Evolutionary conservation across 2,329 filamentous ascomycete genomes (phyloP).

Genomic region (Thelonectria discophora): DNA sequence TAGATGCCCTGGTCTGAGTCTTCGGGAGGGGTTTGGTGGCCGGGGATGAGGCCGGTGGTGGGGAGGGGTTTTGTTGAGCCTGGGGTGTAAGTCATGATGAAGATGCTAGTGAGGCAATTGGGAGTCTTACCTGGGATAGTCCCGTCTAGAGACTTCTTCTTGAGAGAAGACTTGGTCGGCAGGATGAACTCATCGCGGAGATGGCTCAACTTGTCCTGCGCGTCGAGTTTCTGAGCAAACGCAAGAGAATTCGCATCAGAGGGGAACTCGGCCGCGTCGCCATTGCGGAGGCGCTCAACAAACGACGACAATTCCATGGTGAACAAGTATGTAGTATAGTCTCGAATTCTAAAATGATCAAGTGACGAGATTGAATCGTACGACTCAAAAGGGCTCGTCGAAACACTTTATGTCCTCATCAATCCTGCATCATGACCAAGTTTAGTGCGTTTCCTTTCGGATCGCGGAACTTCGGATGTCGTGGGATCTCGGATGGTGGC

Average conservation of each 20-base stretch:
- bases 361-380: constrained; percentile 36
- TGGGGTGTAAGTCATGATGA: constrained; percentile 4
- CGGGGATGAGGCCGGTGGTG: constrained; percentile 38
- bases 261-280: constrained; percentile 56
- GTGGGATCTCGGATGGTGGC: neutral
- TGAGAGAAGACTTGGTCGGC: constrained; percentile 76
- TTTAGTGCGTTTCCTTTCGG: neutral
- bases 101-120: neutral
- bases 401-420: constrained; percentile 43
- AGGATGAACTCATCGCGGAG: constrained; percentile 79
- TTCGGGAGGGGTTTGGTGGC: constrained; percentile 34
- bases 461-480: constrained; percentile 23
- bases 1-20: constrained; percentile 67
- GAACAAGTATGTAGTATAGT: neutral
- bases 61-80: constrained; percentile 23
- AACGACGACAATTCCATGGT: constrained; percentile 52
- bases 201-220: constrained; percentile 65
- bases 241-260: constrained; percentile 55
- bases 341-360: no score
- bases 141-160: constrained; percentile 66
- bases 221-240: constrained; percentile 64
- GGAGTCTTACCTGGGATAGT: constrained; percentile 50
- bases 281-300: constrained; percentile 53
- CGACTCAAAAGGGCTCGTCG: constrained; percentile 36
- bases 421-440: constrained; percentile 1